Conservation (phyloP, 768 basidiomycete species). For the Boletellus sp. region DNA sequence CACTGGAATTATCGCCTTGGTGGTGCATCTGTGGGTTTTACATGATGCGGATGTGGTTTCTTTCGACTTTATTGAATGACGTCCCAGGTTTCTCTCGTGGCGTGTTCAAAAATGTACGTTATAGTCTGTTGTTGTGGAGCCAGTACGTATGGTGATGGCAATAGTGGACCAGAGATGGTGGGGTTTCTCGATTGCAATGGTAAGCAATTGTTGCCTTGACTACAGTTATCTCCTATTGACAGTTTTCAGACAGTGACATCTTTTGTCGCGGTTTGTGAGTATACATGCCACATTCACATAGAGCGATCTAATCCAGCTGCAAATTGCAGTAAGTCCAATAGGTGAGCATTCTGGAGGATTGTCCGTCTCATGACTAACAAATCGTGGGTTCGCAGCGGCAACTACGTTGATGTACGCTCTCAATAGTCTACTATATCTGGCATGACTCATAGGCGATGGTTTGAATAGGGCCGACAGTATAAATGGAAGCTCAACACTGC, state of each 20-base stretch:
- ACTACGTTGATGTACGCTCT: background rate
- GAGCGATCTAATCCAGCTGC: background rate
- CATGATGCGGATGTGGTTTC: background rate
- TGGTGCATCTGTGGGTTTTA: slow-evolving; percentile 1
- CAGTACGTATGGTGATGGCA: background rate
- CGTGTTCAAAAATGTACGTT: slow-evolving; percentile 1
- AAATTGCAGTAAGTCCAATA: background rate
- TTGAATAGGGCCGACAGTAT: background rate
- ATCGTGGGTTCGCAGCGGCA: background rate
- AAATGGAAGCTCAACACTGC: background rate
- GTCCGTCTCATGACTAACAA: background rate
- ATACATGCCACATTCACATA: background rate
- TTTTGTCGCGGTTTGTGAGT: background rate
- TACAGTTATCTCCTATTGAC: background rate
- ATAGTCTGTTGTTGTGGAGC: too few species aligned
- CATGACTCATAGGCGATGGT: background rate
- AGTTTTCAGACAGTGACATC: background rate
- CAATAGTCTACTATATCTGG: background rate
- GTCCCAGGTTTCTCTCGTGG: slow-evolving; percentile 1
- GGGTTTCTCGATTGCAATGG: background rate
- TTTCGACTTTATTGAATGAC: background rate
- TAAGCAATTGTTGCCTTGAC: background rate
- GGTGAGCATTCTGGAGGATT: background rate
- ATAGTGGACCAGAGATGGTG: slow-evolving; percentile 2
- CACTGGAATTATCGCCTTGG: background rate